Base-by-base conservation (phyloP, 2,329 filamentous ascomycete genomes). In the Celoporthe dispersa region DNA sequence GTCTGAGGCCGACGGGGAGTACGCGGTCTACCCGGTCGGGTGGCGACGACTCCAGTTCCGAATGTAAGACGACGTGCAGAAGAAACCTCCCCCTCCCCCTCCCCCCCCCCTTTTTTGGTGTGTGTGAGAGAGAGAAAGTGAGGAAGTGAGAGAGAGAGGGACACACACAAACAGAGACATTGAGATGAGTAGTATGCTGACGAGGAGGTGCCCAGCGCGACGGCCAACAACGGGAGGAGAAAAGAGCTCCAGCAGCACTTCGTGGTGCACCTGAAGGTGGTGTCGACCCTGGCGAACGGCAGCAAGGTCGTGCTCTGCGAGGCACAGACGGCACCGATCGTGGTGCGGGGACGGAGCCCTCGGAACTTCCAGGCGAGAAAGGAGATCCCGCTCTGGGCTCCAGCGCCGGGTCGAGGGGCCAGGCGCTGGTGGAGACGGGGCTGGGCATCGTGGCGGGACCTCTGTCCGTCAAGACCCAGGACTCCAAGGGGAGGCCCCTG, bases 211-310 rank as follows among this genome's bases (percentile, higher is more conserved):
- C 6, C 59, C 33, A 89, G 95, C 79, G 95, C 95, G 25, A 98
- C 95, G 11, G 95, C 95, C 69, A 98, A 98, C 82, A 98, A 98
- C 78, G 95, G 95, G 14, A 90, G 95, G 71, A 87, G 95, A 73
- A 97, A 97, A 82, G 95, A 98, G 79, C 87, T 98, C 61, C 95
- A 98, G 78, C 95, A 98, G 78, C 95, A 98, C 81, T 98, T 98
- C 80, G 90, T 97, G 14, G 86, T 98, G 70, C 91, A 94, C 73
- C 84, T 98, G 66, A 97, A 95, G 80, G 91, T 97, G 12, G 85
- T 94, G 73, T 94, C 91, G 22, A 96, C 93, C 0, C 83, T 98
- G 64, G 88, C 93, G 0, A 96, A 93, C 71, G 94, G 94, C n/a
- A 87, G 86, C 44, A 97, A 94, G 79, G 87, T 94, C 44, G 87